Evolutionary conservation across 2,329 filamentous ascomycete species (phyloP).

Genomic region (Zopfia rhizophila): DNA sequence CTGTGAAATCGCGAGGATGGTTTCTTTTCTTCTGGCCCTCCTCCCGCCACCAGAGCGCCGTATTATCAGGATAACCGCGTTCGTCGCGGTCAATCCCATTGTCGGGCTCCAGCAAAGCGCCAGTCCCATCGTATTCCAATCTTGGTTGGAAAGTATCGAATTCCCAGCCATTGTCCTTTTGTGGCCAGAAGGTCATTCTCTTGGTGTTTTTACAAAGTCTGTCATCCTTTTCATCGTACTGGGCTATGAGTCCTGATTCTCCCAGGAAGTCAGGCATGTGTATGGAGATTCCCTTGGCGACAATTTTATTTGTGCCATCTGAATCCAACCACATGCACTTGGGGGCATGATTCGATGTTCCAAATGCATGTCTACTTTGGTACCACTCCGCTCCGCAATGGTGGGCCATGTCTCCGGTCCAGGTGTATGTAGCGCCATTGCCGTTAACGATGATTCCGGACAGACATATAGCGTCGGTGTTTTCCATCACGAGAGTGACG

Average conservation of each 20-base stretch:
- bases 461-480: conserved; percentile 13
- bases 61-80: too few species aligned
- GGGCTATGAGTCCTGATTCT: conserved; percentile 1
- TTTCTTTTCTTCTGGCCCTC: too few species aligned
- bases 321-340: conserved; percentile 14
- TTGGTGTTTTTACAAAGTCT: conserved; percentile 11
- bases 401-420: conserved; percentile 16
- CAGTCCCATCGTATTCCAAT: too few species aligned
- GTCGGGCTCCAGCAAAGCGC: too few species aligned
- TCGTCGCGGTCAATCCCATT: too few species aligned
- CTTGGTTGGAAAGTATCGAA: too few species aligned
- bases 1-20: too few species aligned
- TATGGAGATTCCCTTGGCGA: conserved; percentile 11
- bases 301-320: conserved; percentile 13
- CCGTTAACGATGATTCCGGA: conserved; percentile 2
- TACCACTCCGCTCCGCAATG: conserved; percentile 16
- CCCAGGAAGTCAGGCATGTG: conserved; percentile 14
- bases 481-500: conserved; percentile 8
- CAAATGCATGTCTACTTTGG: conserved; percentile 1
- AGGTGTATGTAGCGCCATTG: conserved; percentile 4
- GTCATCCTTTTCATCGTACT: conserved; percentile 10
- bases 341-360: conserved; percentile 6
- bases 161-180: too few species aligned
- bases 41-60: too few species aligned
- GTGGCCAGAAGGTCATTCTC: conserved; percentile 11